A percentile compares a stretch with the other conserved stretches of the same genome.
phyloP scores from a whole-genome alignment of 1,139 yeast species.

The Eremothecium cymbalariae region DNA sequence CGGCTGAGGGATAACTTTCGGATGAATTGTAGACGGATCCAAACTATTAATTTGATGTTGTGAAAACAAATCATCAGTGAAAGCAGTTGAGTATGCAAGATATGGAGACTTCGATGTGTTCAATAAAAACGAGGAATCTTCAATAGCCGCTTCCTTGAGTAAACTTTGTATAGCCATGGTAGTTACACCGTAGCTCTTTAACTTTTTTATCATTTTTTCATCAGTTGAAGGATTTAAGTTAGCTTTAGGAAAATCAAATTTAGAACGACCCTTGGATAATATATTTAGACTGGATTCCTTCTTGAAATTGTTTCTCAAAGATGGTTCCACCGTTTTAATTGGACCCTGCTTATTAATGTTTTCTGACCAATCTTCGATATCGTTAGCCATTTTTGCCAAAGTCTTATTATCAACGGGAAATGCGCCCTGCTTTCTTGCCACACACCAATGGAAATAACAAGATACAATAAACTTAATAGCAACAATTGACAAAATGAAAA shows the following conservation, averaged over 20 bases:
- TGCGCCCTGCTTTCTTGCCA: slow-evolving; percentile 77
- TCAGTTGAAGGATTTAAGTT: slow-evolving; percentile 1
- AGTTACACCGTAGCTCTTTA: slow-evolving; percentile 24
- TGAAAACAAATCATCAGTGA: slow-evolving; percentile 10
- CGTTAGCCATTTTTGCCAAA: slow-evolving; percentile 46
- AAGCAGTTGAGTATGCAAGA: slow-evolving; percentile 1
- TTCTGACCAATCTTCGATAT: slow-evolving; percentile 75
- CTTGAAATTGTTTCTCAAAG: slow-evolving; percentile 18
- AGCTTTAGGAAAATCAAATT: too few relatives aligned
- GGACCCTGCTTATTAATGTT: slow-evolving; percentile 47
- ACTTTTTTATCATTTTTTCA: slow-evolving; percentile 4
- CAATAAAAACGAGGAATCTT: background rate
- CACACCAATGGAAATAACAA: slow-evolving; percentile 78
- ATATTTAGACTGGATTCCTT: slow-evolving; percentile 21
- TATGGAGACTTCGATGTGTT: slow-evolving; percentile 5
- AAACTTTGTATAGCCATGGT: slow-evolving; percentile 35
- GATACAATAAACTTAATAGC: slow-evolving; percentile 72
- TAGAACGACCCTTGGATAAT: too few relatives aligned
- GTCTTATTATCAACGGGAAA: slow-evolving; percentile 47
- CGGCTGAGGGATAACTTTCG: slow-evolving; percentile 75
- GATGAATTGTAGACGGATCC: slow-evolving; percentile 64
- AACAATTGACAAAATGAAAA: slow-evolving; percentile 77
- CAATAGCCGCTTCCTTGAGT: slow-evolving; percentile 8
- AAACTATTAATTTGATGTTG: slow-evolving; percentile 37
- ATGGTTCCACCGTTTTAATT: slow-evolving; percentile 43